A percentile compares a stretch with the other conserved stretches of the same genome.
These are phyloP conservation scores for Heliamphora exappendiculata DNA, from an alignment of 148 eudicot genomes.

Conservation along the genomic window DNA sequence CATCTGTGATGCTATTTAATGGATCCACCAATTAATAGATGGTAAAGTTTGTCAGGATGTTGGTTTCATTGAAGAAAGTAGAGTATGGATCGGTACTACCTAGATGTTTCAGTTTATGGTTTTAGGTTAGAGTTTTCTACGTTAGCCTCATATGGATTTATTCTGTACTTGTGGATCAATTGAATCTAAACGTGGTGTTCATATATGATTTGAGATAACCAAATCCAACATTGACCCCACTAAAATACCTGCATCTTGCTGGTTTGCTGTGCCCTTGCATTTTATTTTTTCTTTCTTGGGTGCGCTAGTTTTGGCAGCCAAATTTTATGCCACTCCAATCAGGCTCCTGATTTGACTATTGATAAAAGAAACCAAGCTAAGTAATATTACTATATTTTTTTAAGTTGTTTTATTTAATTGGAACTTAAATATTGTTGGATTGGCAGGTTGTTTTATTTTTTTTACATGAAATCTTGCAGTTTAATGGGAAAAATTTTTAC, in stretches of 20 bases:
- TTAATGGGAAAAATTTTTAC: too few species aligned
- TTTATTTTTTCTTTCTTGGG: not conserved
- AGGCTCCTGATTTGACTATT: too few species aligned
- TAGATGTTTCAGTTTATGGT: too few species aligned
- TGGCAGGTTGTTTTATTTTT: too few species aligned
- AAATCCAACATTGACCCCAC: not conserved
- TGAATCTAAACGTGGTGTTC: conserved; percentile 1
- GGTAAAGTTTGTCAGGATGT: not conserved
- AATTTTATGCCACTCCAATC: not conserved
- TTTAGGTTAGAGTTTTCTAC: not conserved
- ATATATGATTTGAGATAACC: not conserved
- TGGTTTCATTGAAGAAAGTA: too few species aligned
- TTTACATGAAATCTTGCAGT: too few species aligned
- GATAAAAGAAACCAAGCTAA: too few species aligned
- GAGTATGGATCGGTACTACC: too few species aligned
- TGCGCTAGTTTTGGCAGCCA: not conserved
- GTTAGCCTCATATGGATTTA: not conserved
- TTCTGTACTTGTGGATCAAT: not conserved
- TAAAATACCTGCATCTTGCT: not conserved
- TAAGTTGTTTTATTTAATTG: too few species aligned
- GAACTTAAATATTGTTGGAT: too few species aligned
- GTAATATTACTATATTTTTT: too few species aligned
- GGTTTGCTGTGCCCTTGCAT: not conserved
- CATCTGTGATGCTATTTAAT: not conserved
- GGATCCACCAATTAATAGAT: not conserved